Evolutionary conservation across 2,329 filamentous ascomycete genomes (phyloP).

Genomic region (Fusarium circinatum): DNA sequence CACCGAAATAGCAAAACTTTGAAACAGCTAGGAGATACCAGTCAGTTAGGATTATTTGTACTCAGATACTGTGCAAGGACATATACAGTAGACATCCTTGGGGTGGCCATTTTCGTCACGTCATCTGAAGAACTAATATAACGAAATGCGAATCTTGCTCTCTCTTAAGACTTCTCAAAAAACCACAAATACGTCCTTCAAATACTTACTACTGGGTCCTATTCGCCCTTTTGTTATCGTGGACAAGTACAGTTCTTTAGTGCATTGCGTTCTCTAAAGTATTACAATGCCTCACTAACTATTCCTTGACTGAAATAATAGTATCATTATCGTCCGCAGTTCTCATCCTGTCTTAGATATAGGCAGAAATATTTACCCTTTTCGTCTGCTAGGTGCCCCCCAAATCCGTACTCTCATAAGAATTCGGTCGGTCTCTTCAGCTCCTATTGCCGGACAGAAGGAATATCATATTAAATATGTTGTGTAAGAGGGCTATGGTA

Average conservation of each 20-base stretch:
- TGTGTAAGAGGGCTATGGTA: too few species aligned
- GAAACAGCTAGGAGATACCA: accelerated
- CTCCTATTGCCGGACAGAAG: neutral
- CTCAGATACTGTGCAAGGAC: accelerated
- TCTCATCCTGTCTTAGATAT: neutral
- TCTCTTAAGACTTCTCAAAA: too few species aligned
- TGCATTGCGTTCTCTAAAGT: neutral
- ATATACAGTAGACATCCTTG: neutral
- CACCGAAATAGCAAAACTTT: neutral
- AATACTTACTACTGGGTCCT: accelerated
- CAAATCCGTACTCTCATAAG: neutral
- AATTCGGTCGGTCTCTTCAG: accelerated
- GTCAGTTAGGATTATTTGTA: accelerated
- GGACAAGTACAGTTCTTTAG: neutral
- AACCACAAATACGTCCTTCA: accelerated
- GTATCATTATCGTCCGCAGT: too few species aligned
- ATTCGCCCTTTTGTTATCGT: accelerated
- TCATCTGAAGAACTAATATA: too few species aligned
- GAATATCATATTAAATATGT: too few species aligned
- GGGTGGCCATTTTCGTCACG: neutral
- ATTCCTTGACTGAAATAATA: too few species aligned
- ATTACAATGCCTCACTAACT: neutral
- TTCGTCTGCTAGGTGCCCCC: too few species aligned
- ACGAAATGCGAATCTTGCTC: accelerated
- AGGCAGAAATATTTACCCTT: accelerated